These are phyloP conservation scores for Pyricularia grisea DNA, from an alignment of 2,329 filamentous ascomycete genomes.

Conservation along the genomic window DNA sequence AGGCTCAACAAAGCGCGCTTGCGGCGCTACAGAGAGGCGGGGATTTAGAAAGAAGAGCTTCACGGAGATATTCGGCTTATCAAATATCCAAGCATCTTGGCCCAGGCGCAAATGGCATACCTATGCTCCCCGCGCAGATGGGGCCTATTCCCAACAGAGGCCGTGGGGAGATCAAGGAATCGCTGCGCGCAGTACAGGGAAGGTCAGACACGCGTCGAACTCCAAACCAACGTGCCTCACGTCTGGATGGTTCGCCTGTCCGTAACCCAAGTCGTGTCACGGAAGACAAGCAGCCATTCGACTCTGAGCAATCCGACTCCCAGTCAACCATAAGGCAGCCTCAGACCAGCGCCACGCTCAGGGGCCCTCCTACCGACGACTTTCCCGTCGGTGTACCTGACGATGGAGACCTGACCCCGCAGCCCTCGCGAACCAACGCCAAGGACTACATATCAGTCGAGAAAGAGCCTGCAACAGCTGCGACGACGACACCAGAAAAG, in stretches of 20 bases:
- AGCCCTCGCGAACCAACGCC: not conserved
- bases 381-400: slow-evolving; percentile 24
- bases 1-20: slow-evolving; percentile 79
- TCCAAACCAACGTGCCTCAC: slow-evolving; percentile 29
- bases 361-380: slow-evolving; percentile 43
- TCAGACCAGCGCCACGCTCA: slow-evolving; percentile 47
- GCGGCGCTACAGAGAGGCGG: slow-evolving; percentile 86
- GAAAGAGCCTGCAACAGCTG: not conserved
- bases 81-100: slow-evolving; percentile 94
- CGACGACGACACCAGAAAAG: slow-evolving; percentile 8
- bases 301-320: slow-evolving; percentile 11
- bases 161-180: slow-evolving; percentile 69
- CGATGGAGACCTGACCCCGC: slow-evolving; percentile 15
- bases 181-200: slow-evolving; percentile 58
- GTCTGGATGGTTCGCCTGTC: slow-evolving; percentile 50
- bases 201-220: slow-evolving; percentile 30
- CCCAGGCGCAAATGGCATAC: slow-evolving; percentile 69
- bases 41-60: slow-evolving; percentile 85
- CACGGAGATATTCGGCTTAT: slow-evolving; percentile 88
- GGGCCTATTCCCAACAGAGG: slow-evolving; percentile 79
- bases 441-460: not conserved
- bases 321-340: slow-evolving; percentile 31
- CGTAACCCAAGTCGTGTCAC: slow-evolving; percentile 51
- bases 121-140: slow-evolving; percentile 76
- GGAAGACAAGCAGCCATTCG: slow-evolving; percentile 40